Evolutionary conservation across 2,329 filamentous ascomycete genomes (phyloP).

Genomic region (Aspergillus sp.): DNA sequence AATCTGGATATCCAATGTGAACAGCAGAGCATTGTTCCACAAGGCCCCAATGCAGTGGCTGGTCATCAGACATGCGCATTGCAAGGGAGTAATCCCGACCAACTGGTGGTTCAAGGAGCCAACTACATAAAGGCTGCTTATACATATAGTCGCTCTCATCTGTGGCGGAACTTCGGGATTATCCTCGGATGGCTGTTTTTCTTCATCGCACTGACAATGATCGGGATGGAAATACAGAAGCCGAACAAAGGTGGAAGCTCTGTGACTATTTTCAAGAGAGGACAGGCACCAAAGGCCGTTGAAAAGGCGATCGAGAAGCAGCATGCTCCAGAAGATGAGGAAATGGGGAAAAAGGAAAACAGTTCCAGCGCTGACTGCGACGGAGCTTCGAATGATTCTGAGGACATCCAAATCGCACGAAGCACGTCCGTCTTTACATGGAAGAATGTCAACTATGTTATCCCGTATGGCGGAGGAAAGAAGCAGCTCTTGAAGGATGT

Average conservation of each 20-base stretch:
- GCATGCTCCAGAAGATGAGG: slow-evolving; percentile 48
- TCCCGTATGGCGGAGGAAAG: slow-evolving; percentile 44
- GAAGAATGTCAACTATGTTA: slow-evolving; percentile 76
- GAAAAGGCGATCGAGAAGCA: slow-evolving; percentile 55
- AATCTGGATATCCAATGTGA: slow-evolving; percentile 52
- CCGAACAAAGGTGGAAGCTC: slow-evolving; percentile 78
- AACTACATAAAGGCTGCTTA: slow-evolving; percentile 52
- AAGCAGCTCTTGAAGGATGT: slow-evolving; percentile 57
- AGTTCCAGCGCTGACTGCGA: slow-evolving; percentile 12
- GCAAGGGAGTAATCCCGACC: slow-evolving; percentile 55
- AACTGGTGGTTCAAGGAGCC: slow-evolving; percentile 51
- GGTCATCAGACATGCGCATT: slow-evolving; percentile 60
- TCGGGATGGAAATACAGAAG: slow-evolving; percentile 74
- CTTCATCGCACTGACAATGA: slow-evolving; percentile 73
- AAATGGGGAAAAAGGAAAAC: slow-evolving; percentile 40
- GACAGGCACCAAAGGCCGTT: slow-evolving; percentile 59
- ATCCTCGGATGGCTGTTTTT: slow-evolving; percentile 70
- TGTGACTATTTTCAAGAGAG: slow-evolving; percentile 72
- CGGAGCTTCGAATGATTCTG: slow-evolving; percentile 19
- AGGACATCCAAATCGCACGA: slow-evolving; percentile 52
- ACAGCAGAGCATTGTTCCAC: slow-evolving; percentile 24
- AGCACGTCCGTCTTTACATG: slow-evolving; percentile 77
- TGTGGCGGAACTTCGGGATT: slow-evolving; percentile 77
- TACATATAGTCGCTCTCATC: slow-evolving; percentile 50
- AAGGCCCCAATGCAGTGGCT: slow-evolving; percentile 42